Evolutionary conservation across 2,329 filamentous ascomycete species (phyloP).

Genomic region (Colletotrichum phormii): DNA sequence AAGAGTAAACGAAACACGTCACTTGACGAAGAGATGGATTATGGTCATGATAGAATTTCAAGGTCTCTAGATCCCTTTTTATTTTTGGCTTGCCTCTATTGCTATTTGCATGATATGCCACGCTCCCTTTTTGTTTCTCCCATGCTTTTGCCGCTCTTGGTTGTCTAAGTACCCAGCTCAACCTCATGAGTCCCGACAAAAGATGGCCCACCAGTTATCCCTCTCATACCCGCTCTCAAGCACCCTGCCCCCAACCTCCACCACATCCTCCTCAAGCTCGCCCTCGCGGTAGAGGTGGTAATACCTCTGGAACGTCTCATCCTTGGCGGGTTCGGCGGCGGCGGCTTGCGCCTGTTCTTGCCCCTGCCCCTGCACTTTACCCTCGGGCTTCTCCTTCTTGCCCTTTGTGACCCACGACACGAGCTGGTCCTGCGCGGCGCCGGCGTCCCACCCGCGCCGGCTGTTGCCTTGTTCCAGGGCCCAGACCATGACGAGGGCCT

Average conservation of each 20-base stretch:
- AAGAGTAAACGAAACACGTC: slow-evolving; percentile 3
- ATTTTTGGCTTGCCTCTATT: neutral
- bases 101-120: neutral
- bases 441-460: slow-evolving; percentile 88
- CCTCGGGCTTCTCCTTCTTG: slow-evolving; percentile 38
- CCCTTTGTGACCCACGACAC: slow-evolving; percentile 88
- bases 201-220: slow-evolving; percentile 98
- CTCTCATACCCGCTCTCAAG: slow-evolving; percentile 90
- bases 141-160: neutral
- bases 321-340: slow-evolving; percentile 5
- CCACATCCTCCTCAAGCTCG: slow-evolving; percentile 86
- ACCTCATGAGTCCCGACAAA: slow-evolving; percentile 41
- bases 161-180: neutral
- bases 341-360: neutral
- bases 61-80: slow-evolving; percentile 23
- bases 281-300: slow-evolving; percentile 92
- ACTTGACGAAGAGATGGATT: slow-evolving; percentile 32
- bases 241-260: slow-evolving; percentile 78
- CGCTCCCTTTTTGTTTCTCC: neutral
- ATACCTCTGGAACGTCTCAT: slow-evolving; percentile 81
- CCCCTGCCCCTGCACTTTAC: neutral
- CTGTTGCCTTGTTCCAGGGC: slow-evolving; percentile 91
- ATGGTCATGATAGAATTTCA: slow-evolving; percentile 37
- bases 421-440: slow-evolving; percentile 88
- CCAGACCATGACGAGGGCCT: slow-evolving; percentile 91